Evolutionary conservation across 306 rosid species (phyloP), one percentile per base, ranked within the genome.

Genomic region (Clitoria ternatea): DNA sequence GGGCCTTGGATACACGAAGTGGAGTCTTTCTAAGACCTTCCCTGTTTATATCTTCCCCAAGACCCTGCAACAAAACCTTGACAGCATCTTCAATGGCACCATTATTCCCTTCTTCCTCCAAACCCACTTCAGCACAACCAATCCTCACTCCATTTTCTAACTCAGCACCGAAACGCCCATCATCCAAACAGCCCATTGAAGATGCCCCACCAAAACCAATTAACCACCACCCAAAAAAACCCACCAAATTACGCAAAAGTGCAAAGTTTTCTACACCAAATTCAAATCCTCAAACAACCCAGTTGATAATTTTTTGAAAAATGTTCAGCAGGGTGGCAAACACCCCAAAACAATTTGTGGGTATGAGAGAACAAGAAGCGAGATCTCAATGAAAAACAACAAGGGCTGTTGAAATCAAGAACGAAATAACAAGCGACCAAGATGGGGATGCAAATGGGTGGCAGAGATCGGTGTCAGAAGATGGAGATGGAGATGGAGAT

Each of bases 11-110:
- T 68, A 95, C 97, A 32, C 96, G 96, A 65, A 85, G 80, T 45
- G 99, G 99, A 19, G 96, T 95, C 80, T 89, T 95, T 70, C 69
- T 79, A 40, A 95, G 56, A 61, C 99, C 97, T 72, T 95, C 97
- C 66, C 99, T 83, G 71, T 87, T 83, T 35, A 86, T 62, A 77
- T 95, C 97, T 70, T 95, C 97, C 13, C 91, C 92, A 4, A 95
- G 80, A 72, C 97, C 99, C 40, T 57, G 78, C 84, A 95, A 78
- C 68, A 95, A 79, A 87, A 87, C 88, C 86, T 80, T 89, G 13
- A 94, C 92, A 47, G 97, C 90, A 85, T 88, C 89, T 74, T 82
- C 83, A 65, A 94, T 90, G 42, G 85, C 32, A 22, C 79, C 83
- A 65, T 63, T 79, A 57, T 70, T 84, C n/a, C 72, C 80, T 24